phyloP scores from a whole-genome alignment of 2,329 filamentous ascomycete genomes.

The Epichloe typhina region DNA sequence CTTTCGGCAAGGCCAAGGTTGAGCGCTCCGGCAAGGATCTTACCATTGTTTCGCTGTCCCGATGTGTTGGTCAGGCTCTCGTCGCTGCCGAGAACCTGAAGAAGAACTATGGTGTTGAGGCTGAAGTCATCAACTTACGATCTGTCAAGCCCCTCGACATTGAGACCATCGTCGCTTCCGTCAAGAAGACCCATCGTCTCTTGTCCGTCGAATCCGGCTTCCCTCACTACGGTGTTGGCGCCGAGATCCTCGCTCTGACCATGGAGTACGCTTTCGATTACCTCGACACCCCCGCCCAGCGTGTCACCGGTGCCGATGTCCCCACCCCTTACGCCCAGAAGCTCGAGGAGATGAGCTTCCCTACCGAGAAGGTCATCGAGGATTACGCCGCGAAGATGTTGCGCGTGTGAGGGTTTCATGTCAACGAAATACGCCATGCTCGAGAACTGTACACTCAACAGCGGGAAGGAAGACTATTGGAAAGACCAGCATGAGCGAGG shows the following conservation, averaged over 20 bases:
- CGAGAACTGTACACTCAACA: neutral
- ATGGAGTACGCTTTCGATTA: constrained; percentile 99
- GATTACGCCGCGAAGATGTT: constrained; percentile 83
- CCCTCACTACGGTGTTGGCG: constrained; percentile 83
- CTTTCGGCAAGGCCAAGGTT: constrained; percentile 98
- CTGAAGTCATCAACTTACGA: constrained; percentile 94
- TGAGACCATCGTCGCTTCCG: constrained; percentile 86
- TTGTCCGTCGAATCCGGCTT: constrained; percentile 91
- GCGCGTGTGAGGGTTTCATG: constrained; percentile 42
- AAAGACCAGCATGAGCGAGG: neutral
- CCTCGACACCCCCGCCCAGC: constrained; percentile 82
- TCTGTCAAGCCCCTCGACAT: constrained; percentile 95
- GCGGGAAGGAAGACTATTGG: neutral
- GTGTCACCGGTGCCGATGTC: constrained; percentile 92
- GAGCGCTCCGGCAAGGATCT: constrained; percentile 92
- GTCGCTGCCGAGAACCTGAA: constrained; percentile 82
- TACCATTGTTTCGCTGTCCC: constrained; percentile 87
- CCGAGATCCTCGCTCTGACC: constrained; percentile 84
- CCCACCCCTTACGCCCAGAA: constrained; percentile 90
- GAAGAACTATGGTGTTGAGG: constrained; percentile 91
- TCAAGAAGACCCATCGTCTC: constrained; percentile 96
- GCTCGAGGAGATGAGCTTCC: constrained; percentile 93
- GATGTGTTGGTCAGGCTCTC: constrained; percentile 87
- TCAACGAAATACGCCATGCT: neutral
- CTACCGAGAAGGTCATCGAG: constrained; percentile 76